Evolutionary conservation across 805 yeast species (phyloP), one percentile per base, ranked within the genome.

Genomic region (Candida peoriensis): DNA sequence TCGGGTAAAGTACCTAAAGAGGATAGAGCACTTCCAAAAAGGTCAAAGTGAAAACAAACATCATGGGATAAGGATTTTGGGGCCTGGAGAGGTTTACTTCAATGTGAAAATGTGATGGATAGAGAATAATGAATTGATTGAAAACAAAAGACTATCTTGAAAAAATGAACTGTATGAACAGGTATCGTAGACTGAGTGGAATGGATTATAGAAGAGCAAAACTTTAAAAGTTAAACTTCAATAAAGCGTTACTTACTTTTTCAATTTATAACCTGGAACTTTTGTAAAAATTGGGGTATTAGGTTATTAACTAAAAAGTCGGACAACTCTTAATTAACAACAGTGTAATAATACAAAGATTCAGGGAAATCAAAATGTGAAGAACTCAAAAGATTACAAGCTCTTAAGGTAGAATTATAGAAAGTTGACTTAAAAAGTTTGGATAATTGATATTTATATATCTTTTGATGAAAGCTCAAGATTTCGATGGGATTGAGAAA

Each of bases 381-480:
- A 25, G 28, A 25, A 19, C 16, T 25, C 20, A 15, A 25, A 8
- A 16, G 16, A 25, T 18, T 15, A 10, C 13, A 25, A 13, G n/a
- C n/a, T n/a, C n/a, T n/a, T n/a, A 25, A n/a, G 12, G 12, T n/a
- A 20, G 22, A 20, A 8, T 16, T 25, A 8, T 5, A 16, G 6
- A 10, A 10, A 13, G 17, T 17, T 8, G 8, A 24, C 8, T 25
- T 8, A 5, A 25, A 25, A 25, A 16, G n/a, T 16, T 16, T 18
- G 28, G 28, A 25, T n/a, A 25, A 15, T 25, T 25, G 20, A 25
- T 14, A 25, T 25, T 25, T 25, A 25, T 25, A 25, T 25, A 25
- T 13, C 16, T 25, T 25, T 25, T 20, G n/a, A n/a, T n/a, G n/a
- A n/a, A n/a, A n/a, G n/a, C n/a, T n/a, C n/a, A n/a, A n/a, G n/a